Conservation (phyloP, 2,329 filamentous ascomycete genomes). For the Alternaria longipes region DNA sequence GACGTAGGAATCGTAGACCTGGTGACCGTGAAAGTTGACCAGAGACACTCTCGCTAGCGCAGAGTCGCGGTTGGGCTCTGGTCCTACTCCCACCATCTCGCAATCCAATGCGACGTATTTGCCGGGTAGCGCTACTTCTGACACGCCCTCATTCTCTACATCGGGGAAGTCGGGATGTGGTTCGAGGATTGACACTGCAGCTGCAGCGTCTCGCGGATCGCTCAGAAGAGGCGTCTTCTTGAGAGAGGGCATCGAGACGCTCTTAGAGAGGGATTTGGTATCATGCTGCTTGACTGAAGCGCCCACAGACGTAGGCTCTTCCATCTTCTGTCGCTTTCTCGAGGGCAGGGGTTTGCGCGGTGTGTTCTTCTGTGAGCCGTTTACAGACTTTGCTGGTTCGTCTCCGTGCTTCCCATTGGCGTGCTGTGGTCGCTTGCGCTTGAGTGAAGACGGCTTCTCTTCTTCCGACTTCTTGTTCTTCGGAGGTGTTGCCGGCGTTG, state of each 20-base stretch:
- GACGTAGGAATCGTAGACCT: constrained; percentile 95
- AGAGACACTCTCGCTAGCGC: constrained; percentile 86
- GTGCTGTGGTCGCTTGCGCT: constrained; percentile 45
- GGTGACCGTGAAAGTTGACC: constrained; percentile 91
- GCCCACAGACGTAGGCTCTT: constrained; percentile 45
- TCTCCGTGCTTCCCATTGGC: constrained; percentile 29
- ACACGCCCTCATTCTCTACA: constrained; percentile 55
- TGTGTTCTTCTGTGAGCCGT: constrained; percentile 40
- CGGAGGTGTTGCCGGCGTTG: constrained; percentile 42
- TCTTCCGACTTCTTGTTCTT: constrained; percentile 37
- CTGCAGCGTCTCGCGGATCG: constrained; percentile 64
- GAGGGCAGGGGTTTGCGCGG: constrained; percentile 29
- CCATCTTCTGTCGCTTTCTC: constrained; percentile 52
- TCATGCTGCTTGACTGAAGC: constrained; percentile 45
- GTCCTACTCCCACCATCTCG: constrained; percentile 93
- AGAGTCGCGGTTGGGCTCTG: constrained; percentile 70
- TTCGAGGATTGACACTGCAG: constrained; percentile 60
- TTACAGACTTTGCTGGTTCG: constrained; percentile 39
- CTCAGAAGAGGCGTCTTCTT: constrained; percentile 59
- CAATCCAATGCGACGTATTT: constrained; percentile 96
- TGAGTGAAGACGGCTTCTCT: constrained; percentile 37
- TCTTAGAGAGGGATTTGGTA: constrained; percentile 55
- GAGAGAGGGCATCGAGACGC: constrained; percentile 47
- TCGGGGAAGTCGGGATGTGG: constrained; percentile 53
- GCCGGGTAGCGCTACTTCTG: constrained; percentile 72